Base-by-base conservation (phyloP, 257 asterid species). In the Osmanthus fragrans region DNA sequence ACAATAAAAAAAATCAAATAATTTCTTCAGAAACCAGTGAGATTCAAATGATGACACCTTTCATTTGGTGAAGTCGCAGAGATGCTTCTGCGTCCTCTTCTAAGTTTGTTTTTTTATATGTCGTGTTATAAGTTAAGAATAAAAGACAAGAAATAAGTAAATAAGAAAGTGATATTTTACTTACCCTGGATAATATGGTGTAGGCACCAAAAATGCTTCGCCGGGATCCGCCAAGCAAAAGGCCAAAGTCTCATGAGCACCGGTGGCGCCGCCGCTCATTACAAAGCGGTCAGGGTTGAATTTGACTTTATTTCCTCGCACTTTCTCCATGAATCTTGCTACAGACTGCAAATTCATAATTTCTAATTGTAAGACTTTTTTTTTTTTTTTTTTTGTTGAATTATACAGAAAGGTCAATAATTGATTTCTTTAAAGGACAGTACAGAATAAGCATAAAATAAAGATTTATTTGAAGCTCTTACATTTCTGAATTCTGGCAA, bases 161-260 rank as follows among this genome's bases (percentile, higher is more conserved):
- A 8, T n/a, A 67, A 11, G 7, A 8, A 13, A 16, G 2, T 1
- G 0, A 29, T 1, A 67, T 16, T 39, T 2, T 19, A 1, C 82
- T 86, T 86, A 92, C 98, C 85, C 98, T 7, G 98, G 96, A 89
- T 94, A 94, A 73, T 94, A 94, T 25, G 97, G 98, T 9, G 96
- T 85, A 1, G 98, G 98, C 5, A 94, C 96, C 82, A 94, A 73
- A 30, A 94, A 79, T 1, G 97, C 98, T 19, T 92, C 98, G 30
- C 96, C 96, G 18, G 93, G 88, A 74, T 94, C 90, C 29, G 94
- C 98, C 90, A 94, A 83, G 70, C 98, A 94, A 82, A 94, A 94
- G 76, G 96, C 91, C 36, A 94, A 73, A 16, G 85, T 86, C 84
- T 94, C 98, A 45, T 87, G 92, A 65, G 94, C 98, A 32, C 96